Evolutionary conservation across 2,329 filamentous ascomycete genomes (phyloP).

Genomic region (Trichophyton verrucosum): DNA sequence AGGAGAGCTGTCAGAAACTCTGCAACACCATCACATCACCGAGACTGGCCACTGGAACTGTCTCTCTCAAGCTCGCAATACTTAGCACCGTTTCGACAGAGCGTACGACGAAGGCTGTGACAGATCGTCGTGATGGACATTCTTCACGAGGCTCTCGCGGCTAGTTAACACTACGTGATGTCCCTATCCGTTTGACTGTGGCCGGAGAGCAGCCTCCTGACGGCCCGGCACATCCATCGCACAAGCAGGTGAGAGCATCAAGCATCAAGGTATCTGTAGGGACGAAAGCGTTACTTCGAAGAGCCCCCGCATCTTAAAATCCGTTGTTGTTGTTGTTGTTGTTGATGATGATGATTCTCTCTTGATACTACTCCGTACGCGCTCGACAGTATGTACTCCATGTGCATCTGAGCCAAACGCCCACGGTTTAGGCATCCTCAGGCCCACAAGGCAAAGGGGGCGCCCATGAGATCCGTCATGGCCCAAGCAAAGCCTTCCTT

Average conservation of each 20-base stretch:
- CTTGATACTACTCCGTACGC: no score
- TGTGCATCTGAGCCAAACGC: no score
- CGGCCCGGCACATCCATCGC: not conserved
- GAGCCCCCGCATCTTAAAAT: no score
- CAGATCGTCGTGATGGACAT: not conserved
- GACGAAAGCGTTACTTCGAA: no score
- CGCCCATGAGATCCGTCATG: not conserved
- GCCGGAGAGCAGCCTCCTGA: not conserved
- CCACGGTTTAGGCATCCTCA: no score
- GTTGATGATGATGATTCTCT: no score
- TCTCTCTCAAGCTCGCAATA: not conserved
- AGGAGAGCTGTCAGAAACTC: conserved; percentile 1
- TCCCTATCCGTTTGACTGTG: not conserved
- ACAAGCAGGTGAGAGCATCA: not conserved
- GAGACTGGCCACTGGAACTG: no score
- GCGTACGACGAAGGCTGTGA: not conserved
- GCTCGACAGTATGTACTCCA: no score
- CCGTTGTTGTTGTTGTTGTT: no score
- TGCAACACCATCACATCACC: not conserved
- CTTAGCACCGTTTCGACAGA: not conserved
- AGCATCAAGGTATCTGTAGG: no score
- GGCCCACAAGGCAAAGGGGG: no score
- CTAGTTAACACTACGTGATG: not conserved
- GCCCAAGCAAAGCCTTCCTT: not conserved
- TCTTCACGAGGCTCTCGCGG: not conserved